Evolutionary conservation across 352 stramenopile genomes (phyloP), one percentile per base, ranked within the genome.

Genomic region (Globisporangium spiculum): DNA sequence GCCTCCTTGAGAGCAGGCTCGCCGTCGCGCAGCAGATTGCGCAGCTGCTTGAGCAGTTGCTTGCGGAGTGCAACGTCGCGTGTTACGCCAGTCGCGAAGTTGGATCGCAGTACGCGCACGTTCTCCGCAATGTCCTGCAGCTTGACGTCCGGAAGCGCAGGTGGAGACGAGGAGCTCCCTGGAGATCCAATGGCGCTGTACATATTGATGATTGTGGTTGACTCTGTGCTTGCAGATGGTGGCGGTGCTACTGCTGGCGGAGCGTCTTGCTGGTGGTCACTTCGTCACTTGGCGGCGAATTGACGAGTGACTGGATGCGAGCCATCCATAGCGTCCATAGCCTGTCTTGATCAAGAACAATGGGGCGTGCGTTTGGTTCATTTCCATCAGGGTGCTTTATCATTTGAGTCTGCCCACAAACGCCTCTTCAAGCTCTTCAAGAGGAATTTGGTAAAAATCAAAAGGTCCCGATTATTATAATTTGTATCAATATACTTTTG

Each of bases 1-100:
- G 84, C 84, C 30, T 83, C 80, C 30, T 76, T 75, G 24, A 93
- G 67, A 14, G 62, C 27, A 9, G 74, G 34, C 61, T 83, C 72
- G 63, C 80, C 83, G 59, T 96, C 80, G n/a, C 81, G 73, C 20
- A 96, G 68, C 63, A 81, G 72, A n/a, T 64, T 68, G 10, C 94
- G 79, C 60, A 90, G 69, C 41, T 66, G 36, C 53, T 75, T 77
- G 22, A 34, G 30, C 53, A 36, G 22, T 26, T 32, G 22, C 48
- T 55, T 26, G 38, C 38, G 38, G 1, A 46, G 38, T 2, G 38
- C 3, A 3, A 46, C 18, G 38, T 46, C 48, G 1, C n/a, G 50
- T 5, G 50, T 56, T 12, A n/a, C n/a, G 50, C 50, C 22, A 30
- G 8, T 56, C 22, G 22, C 22, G 30, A 56, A 56, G 50, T 32